Conservation (phyloP, 768 basidiomycete species). For the Auricularia sp. region DNA sequence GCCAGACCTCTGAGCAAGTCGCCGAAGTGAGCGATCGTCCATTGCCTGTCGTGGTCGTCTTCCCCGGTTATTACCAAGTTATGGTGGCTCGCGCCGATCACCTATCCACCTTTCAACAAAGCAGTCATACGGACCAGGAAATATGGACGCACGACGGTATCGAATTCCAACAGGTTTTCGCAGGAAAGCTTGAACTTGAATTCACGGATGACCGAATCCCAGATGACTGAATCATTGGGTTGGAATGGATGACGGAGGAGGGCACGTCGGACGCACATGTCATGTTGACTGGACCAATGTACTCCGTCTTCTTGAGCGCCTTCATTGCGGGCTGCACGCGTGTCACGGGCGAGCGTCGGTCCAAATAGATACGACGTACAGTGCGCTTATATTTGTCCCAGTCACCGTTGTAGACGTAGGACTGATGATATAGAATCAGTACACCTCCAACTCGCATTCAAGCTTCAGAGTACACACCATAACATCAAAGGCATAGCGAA, state of each 20-base stretch:
- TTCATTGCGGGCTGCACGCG: background rate
- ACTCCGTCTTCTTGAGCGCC: background rate
- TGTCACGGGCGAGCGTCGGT: background rate
- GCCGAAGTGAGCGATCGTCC: background rate
- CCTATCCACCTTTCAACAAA: background rate
- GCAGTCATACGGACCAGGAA: background rate
- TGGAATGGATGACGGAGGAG: background rate
- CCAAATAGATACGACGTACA: background rate
- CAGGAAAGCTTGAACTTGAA: background rate
- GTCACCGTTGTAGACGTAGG: background rate
- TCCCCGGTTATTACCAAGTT: background rate
- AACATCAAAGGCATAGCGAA: background rate
- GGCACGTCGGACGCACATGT: background rate
- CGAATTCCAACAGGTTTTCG: background rate
- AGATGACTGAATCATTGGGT: background rate
- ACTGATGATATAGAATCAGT: background rate
- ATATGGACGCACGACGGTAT: background rate
- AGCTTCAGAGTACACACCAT: background rate
- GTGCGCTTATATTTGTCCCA: background rate
- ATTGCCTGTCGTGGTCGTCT: background rate
- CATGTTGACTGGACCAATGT: constrained; percentile 1
- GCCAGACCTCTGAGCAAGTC: background rate
- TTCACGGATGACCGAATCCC: background rate
- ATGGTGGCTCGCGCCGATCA: background rate
- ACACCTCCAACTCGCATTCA: background rate